A percentile compares a stretch with the other conserved stretches of the same genome.
Conservation (phyloP, 176 grass and related monocot genomes). For the Thalia dealbata region DNA sequence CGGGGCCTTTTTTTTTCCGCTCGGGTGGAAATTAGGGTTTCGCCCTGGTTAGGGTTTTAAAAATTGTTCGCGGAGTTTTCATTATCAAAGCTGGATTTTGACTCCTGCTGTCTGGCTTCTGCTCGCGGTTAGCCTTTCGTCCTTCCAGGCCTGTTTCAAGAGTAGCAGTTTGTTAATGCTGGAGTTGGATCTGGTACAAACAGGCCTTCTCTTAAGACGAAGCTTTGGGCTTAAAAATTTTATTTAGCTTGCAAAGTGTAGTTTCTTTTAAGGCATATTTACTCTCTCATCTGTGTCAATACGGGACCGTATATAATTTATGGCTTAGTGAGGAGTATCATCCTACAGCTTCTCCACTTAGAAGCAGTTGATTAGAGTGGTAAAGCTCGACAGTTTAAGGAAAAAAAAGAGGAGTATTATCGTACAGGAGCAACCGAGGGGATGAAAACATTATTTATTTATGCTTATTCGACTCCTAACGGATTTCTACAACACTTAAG, state of each 20-base stretch:
- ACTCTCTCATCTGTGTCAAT: background rate
- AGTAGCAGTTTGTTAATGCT: background rate
- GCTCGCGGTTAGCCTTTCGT: background rate
- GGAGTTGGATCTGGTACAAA: background rate
- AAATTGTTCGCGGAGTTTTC: background rate
- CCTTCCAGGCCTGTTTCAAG: background rate
- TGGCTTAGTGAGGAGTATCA: background rate
- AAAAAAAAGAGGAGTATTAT: too few species aligned
- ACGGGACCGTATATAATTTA: background rate
- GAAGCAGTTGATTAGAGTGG: too few species aligned
- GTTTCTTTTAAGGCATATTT: background rate
- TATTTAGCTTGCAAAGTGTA: background rate
- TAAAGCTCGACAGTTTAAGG: too few species aligned
- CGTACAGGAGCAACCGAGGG: background rate
- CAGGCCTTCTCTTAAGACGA: background rate
- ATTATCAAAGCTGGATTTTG: background rate
- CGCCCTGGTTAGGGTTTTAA: background rate
- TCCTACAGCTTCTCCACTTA: too few species aligned
- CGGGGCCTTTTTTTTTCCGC: background rate
- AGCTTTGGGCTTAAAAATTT: background rate
- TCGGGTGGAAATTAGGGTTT: background rate
- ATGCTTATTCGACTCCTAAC: background rate
- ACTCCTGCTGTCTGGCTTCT: background rate
- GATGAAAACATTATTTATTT: background rate
- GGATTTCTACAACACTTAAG: background rate